A percentile compares a stretch with the other conserved stretches of the same genome.
Evolutionary conservation across 495 filamentous ascomycete genomes (phyloP).

Genomic region (Echria macrotheca): DNA sequence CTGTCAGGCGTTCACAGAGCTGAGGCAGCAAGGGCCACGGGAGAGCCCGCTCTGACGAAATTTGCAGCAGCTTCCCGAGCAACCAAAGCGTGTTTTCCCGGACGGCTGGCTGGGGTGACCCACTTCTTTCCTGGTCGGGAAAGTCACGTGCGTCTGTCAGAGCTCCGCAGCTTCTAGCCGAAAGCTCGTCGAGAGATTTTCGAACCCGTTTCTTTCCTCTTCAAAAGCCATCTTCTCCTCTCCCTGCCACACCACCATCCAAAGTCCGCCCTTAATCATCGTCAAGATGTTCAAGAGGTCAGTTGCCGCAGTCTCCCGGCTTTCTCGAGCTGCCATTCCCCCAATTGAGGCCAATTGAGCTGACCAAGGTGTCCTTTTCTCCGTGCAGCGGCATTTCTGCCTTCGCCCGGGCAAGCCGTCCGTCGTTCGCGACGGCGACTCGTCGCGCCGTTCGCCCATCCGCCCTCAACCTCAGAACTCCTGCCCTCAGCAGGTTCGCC

Average conservation of each 20-base stretch:
- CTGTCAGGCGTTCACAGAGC: too few species aligned
- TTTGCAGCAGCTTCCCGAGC: conserved; percentile 13
- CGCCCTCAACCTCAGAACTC: conserved; percentile 56
- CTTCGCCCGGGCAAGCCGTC: conserved; percentile 71
- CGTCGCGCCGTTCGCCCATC: conserved; percentile 65
- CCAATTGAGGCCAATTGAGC: conserved; percentile 37
- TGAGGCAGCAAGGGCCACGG: neutral
- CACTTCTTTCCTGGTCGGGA: conserved; percentile 11
- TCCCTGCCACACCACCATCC: conserved; percentile 31
- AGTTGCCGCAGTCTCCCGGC: conserved; percentile 28
- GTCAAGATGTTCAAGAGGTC: conserved; percentile 88
- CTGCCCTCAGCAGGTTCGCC: conserved; percentile 60
- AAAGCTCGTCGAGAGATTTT: conserved; percentile 38
- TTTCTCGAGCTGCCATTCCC: conserved; percentile 12
- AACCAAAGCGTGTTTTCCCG: conserved; percentile 14
- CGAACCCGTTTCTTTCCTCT: conserved; percentile 34
- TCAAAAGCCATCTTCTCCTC: conserved; percentile 36
- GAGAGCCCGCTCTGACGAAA: conserved; percentile 8
- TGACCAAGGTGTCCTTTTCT: conserved; percentile 30
- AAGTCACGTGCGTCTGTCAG: conserved; percentile 24
- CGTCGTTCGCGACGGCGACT: conserved; percentile 62
- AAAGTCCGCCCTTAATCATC: conserved; percentile 46
- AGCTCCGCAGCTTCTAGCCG: conserved; percentile 35
- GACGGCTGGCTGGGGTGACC: conserved; percentile 1
- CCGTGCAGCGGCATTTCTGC: conserved; percentile 67